These are phyloP conservation scores for Fraxinus sp. DNA, from an alignment of 305 asterid genomes.

Conservation along the genomic window DNA sequence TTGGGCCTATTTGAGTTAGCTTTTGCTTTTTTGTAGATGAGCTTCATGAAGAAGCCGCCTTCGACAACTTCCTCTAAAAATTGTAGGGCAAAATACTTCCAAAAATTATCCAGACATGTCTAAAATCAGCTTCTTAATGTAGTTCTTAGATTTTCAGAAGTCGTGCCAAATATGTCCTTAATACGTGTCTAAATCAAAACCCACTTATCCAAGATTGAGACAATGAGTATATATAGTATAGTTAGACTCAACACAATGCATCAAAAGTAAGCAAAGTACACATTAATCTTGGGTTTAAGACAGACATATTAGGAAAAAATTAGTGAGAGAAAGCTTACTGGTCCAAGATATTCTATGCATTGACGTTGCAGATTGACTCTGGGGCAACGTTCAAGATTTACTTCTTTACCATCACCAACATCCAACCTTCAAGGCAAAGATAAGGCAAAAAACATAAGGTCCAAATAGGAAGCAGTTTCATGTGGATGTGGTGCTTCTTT, in stretches of 20 bases:
- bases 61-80: background rate
- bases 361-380: slow-evolving; percentile 53
- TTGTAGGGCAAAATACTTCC: background rate
- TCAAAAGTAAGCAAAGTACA: background rate
- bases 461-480: background rate
- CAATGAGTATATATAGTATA: background rate
- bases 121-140: background rate
- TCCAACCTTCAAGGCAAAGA: slow-evolving; percentile 44
- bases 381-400: slow-evolving; percentile 58
- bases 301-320: background rate
- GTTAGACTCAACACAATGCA: background rate
- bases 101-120: background rate
- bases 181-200: background rate
- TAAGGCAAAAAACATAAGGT: background rate
- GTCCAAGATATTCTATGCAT: slow-evolving; percentile 69
- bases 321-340: slow-evolving; percentile 35
- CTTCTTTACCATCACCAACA: slow-evolving; percentile 70
- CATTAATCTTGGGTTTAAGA: background rate
- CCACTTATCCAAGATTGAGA: background rate
- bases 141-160: background rate
- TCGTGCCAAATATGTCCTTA: background rate
- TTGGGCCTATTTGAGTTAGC: background rate
- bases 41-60: background rate
- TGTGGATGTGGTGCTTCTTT: background rate
- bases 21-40: background rate